These are phyloP conservation scores for Knoxdaviesia proteae DNA, from an alignment of 2,329 filamentous ascomycete species.

Conservation along the genomic window DNA sequence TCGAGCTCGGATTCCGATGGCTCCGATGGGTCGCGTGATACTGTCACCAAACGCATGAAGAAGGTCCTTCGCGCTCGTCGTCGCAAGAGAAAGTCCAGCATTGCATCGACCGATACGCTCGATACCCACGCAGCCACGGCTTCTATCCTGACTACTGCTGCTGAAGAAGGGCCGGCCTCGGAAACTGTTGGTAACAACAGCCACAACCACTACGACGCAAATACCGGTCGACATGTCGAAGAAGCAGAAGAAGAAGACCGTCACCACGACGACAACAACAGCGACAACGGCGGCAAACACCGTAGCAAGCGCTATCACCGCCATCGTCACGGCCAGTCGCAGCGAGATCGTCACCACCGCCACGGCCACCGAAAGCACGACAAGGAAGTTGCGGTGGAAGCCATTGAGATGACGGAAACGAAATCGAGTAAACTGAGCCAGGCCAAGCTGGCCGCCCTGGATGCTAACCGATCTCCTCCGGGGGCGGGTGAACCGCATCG, in stretches of 20 bases:
- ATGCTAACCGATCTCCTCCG: neutral
- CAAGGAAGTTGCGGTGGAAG: no score
- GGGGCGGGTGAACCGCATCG: conserved; percentile 22
- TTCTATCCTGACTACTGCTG: conserved; percentile 9
- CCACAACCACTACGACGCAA: neutral
- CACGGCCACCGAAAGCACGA: no score
- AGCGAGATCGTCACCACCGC: no score
- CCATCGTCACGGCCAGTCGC: no score
- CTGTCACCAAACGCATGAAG: conserved; percentile 55
- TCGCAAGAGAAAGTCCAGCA: conserved; percentile 57
- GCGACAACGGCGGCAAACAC: conserved; percentile 18
- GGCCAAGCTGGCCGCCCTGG: no score
- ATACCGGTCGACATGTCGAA: conserved; percentile 9
- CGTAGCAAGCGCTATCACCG: conserved; percentile 12
- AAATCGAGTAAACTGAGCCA: no score
- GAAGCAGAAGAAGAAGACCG: conserved; percentile 25
- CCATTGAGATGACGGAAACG: no score
- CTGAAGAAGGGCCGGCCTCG: conserved; percentile 16
- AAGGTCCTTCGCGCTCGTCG: conserved; percentile 46
- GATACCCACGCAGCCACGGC: neutral
- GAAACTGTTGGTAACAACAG: conserved; percentile 9
- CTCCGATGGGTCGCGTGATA: conserved; percentile 31
- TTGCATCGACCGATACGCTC: conserved; percentile 41
- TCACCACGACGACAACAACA: conserved; percentile 13
- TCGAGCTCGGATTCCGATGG: conserved; percentile 51